Percentiles rank a stretch among this genome's conserved stretches.
These are phyloP conservation scores for Neonectria coccinea DNA, from an alignment of 2,329 filamentous ascomycete genomes.

Conservation along the genomic window DNA sequence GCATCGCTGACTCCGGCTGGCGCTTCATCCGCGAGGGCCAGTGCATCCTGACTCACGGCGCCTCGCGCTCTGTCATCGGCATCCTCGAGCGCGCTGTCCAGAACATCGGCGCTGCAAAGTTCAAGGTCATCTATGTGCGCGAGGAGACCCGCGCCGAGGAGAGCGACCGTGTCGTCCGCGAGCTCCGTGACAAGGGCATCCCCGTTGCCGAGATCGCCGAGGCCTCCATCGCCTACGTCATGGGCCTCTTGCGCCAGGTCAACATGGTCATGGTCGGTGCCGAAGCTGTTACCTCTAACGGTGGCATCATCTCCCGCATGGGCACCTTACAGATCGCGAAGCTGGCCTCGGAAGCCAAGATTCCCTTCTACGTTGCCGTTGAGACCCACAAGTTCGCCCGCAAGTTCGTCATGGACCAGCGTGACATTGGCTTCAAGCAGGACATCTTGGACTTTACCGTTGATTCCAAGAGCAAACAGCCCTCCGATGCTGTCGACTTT, in stretches of 20 bases:
- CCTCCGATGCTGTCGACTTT: constrained; percentile 74
- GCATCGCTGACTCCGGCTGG: constrained; percentile 83
- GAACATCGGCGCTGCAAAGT: constrained; percentile 70
- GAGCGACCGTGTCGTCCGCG: constrained; percentile 76
- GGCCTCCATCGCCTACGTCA: constrained; percentile 80
- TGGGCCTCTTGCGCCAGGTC: constrained; percentile 68
- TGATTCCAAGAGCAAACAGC: constrained; percentile 58
- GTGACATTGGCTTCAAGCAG: constrained; percentile 83
- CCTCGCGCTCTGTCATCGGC: constrained; percentile 84
- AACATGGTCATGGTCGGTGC: constrained; percentile 75
- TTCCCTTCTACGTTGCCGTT: constrained; percentile 89
- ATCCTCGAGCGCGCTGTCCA: constrained; percentile 77
- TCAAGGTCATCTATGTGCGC: constrained; percentile 85
- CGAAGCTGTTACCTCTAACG: constrained; percentile 94
- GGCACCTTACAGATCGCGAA: constrained; percentile 88
- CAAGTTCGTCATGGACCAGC: constrained; percentile 84
- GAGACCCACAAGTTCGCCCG: constrained; percentile 98
- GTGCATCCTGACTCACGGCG: constrained; percentile 91
- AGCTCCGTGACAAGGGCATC: constrained; percentile 79
- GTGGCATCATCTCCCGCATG: constrained; percentile 89
- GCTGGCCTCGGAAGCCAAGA: constrained; percentile 75
- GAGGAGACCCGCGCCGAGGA: constrained; percentile 68
- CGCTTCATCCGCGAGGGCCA: constrained; percentile 82
- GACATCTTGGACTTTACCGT: constrained; percentile 79
- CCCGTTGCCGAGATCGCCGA: constrained; percentile 75